Conservation (phyloP, 495 filamentous ascomycete genomes). For the Halenospora varia region DNA sequence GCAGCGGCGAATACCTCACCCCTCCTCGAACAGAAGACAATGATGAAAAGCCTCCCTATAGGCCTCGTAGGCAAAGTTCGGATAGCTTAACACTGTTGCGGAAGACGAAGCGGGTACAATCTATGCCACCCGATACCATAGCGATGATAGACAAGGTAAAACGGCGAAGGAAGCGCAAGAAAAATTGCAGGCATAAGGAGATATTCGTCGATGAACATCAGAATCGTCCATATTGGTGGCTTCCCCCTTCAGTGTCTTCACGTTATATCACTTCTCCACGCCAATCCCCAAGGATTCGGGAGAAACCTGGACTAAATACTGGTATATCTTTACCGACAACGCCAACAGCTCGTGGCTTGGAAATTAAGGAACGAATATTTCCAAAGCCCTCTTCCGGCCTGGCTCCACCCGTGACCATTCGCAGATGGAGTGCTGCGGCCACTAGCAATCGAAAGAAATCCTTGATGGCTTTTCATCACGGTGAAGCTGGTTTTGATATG, state of each 20-base stretch:
- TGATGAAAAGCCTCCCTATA: conserved; percentile 8
- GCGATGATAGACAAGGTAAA: background rate
- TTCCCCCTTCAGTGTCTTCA: background rate
- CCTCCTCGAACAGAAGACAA: background rate
- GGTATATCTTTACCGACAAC: conserved; percentile 3
- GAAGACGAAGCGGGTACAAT: conserved; percentile 4
- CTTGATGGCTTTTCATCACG: background rate
- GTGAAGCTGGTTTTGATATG: background rate
- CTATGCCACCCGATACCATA: conserved; percentile 1
- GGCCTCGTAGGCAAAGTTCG: background rate
- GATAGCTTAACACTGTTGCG: conserved; percentile 14
- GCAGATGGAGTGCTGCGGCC: conserved; percentile 22
- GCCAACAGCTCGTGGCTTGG: background rate
- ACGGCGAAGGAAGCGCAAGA: background rate
- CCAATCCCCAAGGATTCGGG: conserved; percentile 7
- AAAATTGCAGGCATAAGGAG: background rate
- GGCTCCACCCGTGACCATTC: background rate
- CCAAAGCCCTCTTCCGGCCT: background rate
- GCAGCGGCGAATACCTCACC: background rate
- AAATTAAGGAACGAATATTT: background rate
- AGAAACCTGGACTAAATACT: background rate
- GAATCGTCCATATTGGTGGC: conserved; percentile 1
- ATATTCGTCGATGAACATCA: background rate
- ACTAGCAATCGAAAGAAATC: background rate
- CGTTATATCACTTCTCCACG: background rate